These are phyloP conservation scores for Penicillium janthinellum DNA, from an alignment of 2,329 filamentous ascomycete species.

Conservation along the genomic window DNA sequence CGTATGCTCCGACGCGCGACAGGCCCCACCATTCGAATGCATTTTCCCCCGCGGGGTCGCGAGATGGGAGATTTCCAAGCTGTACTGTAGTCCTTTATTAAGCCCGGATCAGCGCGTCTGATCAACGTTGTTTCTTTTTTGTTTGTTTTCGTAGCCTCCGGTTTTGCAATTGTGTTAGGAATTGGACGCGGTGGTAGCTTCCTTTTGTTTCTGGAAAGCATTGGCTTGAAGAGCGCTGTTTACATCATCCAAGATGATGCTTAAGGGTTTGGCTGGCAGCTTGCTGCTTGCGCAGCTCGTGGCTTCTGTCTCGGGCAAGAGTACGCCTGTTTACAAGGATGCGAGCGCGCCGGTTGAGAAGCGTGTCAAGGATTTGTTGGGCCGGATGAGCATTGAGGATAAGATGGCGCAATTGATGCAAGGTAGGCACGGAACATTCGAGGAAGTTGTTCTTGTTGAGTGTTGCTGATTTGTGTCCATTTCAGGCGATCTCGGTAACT, in stretches of 20 bases:
- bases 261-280: conserved; percentile 24
- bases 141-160: not conserved
- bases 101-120: not conserved
- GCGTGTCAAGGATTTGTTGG: conserved; percentile 67
- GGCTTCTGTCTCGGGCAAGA: conserved; percentile 21
- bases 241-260: conserved; percentile 14
- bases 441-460: not conserved
- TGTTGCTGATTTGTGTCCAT: not conserved
- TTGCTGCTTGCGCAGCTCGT: conserved; percentile 32
- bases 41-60: conserved; percentile 11
- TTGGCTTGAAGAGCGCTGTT: not conserved
- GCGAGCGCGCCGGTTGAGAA: conserved; percentile 63
- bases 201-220: not conserved
- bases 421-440: conserved; percentile 33
- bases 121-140: not conserved
- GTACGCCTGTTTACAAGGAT: conserved; percentile 59
- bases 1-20: not conserved
- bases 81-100: not conserved
- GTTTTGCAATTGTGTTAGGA: not conserved
- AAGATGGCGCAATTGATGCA: conserved; percentile 71
- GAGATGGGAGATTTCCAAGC: not conserved
- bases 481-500: conserved; percentile 68
- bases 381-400: conserved; percentile 73
- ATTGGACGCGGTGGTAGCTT: not conserved
- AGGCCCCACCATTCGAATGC: not conserved